A percentile compares a stretch with the other conserved stretches of the same genome.
Evolutionary conservation across 768 basidiomycete genomes (phyloP).

Genomic region (Cyathus striatus): DNA sequence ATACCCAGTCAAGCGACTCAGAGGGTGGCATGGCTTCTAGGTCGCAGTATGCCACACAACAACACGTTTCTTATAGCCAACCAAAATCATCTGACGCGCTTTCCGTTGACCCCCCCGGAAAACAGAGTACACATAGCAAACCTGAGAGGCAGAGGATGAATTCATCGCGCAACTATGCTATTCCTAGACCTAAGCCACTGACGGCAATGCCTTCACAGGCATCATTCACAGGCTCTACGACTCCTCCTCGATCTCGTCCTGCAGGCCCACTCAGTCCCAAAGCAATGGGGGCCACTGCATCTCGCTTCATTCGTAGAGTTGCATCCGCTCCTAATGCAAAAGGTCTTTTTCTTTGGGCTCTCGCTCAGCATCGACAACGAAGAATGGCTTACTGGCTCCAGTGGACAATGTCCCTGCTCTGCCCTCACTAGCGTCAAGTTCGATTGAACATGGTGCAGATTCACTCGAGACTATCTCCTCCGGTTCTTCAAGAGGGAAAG

Average conservation of each 20-base stretch:
- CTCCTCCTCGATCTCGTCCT: slow-evolving; percentile 40
- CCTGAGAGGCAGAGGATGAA: slow-evolving; percentile 35
- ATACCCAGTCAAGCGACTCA: slow-evolving; percentile 72
- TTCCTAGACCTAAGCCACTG: slow-evolving; percentile 26
- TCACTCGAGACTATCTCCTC: slow-evolving; percentile 80
- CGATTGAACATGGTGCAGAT: slow-evolving; percentile 56
- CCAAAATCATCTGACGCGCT: slow-evolving; percentile 35
- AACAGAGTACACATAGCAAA: slow-evolving; percentile 33
- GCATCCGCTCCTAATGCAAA: slow-evolving; percentile 97
- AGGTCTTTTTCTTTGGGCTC: slow-evolving; percentile 65
- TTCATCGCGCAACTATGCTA: slow-evolving; percentile 16
- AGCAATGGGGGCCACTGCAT: slow-evolving; percentile 66
- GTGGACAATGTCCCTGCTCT: slow-evolving; percentile 54
- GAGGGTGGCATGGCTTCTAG: slow-evolving; percentile 29
- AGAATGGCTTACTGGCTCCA: slow-evolving; percentile 77
- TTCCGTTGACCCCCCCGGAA: slow-evolving; percentile 25
- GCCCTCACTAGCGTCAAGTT: slow-evolving; percentile 41
- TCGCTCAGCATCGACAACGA: slow-evolving; percentile 55
- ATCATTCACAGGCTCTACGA: slow-evolving; percentile 34
- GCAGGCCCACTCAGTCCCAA: slow-evolving; percentile 60
- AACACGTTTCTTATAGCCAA: slow-evolving; percentile 23
- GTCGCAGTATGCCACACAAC: slow-evolving; percentile 18
- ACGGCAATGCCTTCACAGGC: slow-evolving; percentile 43
- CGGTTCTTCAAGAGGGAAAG: slow-evolving; percentile 57
- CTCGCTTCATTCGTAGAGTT: slow-evolving; percentile 90